Evolutionary conservation across 2,329 filamentous ascomycete genomes (phyloP), one percentile per base, ranked within the genome.

Genomic region (Pseudonectria foliicola): DNA sequence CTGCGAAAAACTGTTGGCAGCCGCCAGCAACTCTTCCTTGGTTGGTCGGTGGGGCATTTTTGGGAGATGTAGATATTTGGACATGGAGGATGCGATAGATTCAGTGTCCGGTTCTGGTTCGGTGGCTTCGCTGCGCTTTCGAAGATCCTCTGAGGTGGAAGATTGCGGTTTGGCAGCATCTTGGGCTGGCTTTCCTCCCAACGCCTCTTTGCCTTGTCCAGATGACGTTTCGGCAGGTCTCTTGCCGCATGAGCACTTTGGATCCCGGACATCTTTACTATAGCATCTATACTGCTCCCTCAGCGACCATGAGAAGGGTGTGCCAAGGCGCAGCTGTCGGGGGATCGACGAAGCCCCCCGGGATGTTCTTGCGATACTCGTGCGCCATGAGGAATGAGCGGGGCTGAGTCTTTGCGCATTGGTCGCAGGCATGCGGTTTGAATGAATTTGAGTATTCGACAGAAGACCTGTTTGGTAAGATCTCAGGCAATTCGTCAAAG

Each of bases 1-100:
- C 43, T 93, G 82, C 80, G 87, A 92, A 59, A 96, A 95, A 2
- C 89, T 89, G 14, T 80, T 95, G 25, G 92, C 88, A 4, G 92
- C 90, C 13, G 85, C 83, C 25, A 98, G 70, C 18, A 98, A 72
- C 60, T 98, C 92, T 57, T 95, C 89, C 56, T 94, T 95, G 7
- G 82, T 90, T 5, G 92, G 90, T 13, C 89, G 75, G 64, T 95
- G 87, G n/a, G 82, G 77, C 59, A 88, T 76, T 49, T 85, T 82
- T 15, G 73, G 64, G 37, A 78, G 58, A 52, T 77, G 71, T 7
- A 78, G 52, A 46, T 81, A 81, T 47, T 75, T 77, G 24, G 73
- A 75, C 50, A 77, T 59, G 18, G 73, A 71, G 29, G 66, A 57
- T 12, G 68, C 60, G 29, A 74, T 62, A 4, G 69, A 64, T 42